phyloP scores from a whole-genome alignment of 345 rosid species.

The Erucastrum elatum region DNA sequence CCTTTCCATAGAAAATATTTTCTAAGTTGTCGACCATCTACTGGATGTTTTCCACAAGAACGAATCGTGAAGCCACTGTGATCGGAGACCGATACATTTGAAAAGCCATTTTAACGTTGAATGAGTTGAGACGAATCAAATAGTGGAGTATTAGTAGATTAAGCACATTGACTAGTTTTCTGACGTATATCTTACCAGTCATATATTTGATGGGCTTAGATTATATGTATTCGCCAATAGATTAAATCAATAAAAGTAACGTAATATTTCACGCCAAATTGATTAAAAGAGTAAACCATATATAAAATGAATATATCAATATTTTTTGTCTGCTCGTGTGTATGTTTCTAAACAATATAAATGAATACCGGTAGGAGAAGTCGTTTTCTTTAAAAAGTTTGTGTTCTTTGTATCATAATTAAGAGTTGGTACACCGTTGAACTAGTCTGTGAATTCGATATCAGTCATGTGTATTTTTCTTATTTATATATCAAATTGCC shows the following conservation, averaged over 20 bases:
- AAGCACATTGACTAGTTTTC: conserved; percentile 27
- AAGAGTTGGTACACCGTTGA: conserved; percentile 1
- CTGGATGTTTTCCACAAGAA: background rate
- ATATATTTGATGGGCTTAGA: background rate
- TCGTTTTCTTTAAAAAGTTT: conserved; percentile 29
- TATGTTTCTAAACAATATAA: conserved; percentile 4
- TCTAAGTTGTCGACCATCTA: conserved; percentile 28
- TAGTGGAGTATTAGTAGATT: conserved; percentile 35
- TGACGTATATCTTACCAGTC: conserved; percentile 15
- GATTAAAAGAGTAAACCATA: background rate
- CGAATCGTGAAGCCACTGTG: conserved; percentile 20
- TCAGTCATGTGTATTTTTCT: background rate
- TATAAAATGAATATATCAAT: background rate
- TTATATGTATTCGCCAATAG: background rate
- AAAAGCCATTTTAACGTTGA: background rate
- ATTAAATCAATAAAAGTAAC: background rate
- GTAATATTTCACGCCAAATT: background rate
- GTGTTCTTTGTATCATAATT: conserved; percentile 1
- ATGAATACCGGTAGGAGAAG: conserved; percentile 10
- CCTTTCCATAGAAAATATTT: conserved; percentile 7
- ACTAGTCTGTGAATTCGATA: background rate
- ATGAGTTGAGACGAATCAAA: conserved; percentile 30
- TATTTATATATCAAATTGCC: background rate
- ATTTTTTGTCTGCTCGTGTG: background rate
- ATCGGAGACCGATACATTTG: conserved; percentile 23